Evolutionary conservation across 2,329 filamentous ascomycete species (phyloP).

Genomic region (Colletotrichum sp.): DNA sequence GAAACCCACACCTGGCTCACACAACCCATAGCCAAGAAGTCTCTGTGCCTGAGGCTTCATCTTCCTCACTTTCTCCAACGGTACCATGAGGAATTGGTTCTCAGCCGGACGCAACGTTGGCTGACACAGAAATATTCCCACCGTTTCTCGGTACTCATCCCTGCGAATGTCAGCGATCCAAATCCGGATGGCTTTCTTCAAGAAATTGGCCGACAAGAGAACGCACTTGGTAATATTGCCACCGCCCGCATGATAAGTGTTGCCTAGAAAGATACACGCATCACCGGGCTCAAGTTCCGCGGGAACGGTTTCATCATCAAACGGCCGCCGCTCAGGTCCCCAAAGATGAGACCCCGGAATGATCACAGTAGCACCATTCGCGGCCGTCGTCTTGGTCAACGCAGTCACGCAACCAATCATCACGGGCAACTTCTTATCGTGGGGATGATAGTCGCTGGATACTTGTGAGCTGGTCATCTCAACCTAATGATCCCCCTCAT

Average conservation of each 20-base stretch:
- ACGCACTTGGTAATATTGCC: slow-evolving; percentile 35
- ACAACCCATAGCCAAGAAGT: slow-evolving; percentile 37
- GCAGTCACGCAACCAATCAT: slow-evolving; percentile 44
- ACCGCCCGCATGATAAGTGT: slow-evolving; percentile 45
- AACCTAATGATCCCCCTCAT: fast-evolving
- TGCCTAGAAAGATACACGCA: slow-evolving; percentile 42
- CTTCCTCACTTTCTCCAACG: slow-evolving; percentile 31
- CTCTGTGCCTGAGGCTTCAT: slow-evolving; percentile 36
- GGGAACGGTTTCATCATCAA: slow-evolving; percentile 40
- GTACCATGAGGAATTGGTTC: slow-evolving; percentile 36
- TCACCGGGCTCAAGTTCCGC: slow-evolving; percentile 45
- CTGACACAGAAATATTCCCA: slow-evolving; percentile 40
- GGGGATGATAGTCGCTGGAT: slow-evolving; percentile 26
- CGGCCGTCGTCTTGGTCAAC: slow-evolving; percentile 41
- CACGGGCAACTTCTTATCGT: slow-evolving; percentile 38
- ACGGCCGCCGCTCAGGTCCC: slow-evolving; percentile 39
- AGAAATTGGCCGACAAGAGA: background rate
- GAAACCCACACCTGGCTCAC: slow-evolving; percentile 37
- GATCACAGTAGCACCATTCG: slow-evolving; percentile 46
- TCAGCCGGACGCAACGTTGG: slow-evolving; percentile 37
- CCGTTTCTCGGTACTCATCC: slow-evolving; percentile 32
- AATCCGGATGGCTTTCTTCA: too few relatives aligned
- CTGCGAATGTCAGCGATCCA: background rate
- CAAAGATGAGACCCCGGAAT: slow-evolving; percentile 46
- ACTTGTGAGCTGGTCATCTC: background rate